A percentile compares a stretch with the other conserved stretches of the same genome.
These are phyloP conservation scores for Talaromyces borbonicus DNA, from an alignment of 495 filamentous ascomycete species.

Conservation along the genomic window DNA sequence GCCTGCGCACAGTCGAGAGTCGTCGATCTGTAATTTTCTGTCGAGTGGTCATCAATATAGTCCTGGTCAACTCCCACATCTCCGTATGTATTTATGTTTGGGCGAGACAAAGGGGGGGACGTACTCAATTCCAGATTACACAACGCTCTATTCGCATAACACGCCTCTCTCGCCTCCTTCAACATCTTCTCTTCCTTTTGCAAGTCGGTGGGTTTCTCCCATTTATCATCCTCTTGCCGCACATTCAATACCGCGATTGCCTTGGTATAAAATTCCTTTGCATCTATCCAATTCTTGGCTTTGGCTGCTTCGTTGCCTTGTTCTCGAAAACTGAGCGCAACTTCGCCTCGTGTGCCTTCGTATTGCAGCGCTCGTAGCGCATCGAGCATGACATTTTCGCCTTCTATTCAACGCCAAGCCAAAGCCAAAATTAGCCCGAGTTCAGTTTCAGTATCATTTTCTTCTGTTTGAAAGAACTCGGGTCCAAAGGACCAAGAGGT, in stretches of 20 bases:
- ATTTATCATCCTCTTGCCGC: slow-evolving; percentile 40
- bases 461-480: slow-evolving; percentile 1
- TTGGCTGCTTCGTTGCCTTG: slow-evolving; percentile 83
- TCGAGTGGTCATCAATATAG: not conserved
- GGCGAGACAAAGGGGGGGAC: slow-evolving; percentile 12
- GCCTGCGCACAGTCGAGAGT: slow-evolving; percentile 74
- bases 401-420: slow-evolving; percentile 24
- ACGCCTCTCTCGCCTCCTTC: slow-evolving; percentile 55
- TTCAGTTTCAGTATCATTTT: not conserved
- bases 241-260: slow-evolving; percentile 56
- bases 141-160: slow-evolving; percentile 76
- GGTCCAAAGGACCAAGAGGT: slow-evolving; percentile 4
- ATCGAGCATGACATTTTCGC: slow-evolving; percentile 67
- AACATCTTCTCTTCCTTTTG: slow-evolving; percentile 49
- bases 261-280: slow-evolving; percentile 85
- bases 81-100: too few relatives aligned
- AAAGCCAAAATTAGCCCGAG: not conserved
- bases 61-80: not conserved
- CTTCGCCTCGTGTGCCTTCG: slow-evolving; percentile 79
- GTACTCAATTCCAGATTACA: slow-evolving; percentile 70
- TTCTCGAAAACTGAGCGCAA: slow-evolving; percentile 68
- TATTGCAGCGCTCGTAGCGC: slow-evolving; percentile 84
- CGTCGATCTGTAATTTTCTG: slow-evolving; percentile 75
- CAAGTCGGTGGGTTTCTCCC: slow-evolving; percentile 32
- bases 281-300: slow-evolving; percentile 66